Evolutionary conservation across 2,329 filamentous ascomycete genomes (phyloP).

Genomic region (Parascedosporium putredinis): DNA sequence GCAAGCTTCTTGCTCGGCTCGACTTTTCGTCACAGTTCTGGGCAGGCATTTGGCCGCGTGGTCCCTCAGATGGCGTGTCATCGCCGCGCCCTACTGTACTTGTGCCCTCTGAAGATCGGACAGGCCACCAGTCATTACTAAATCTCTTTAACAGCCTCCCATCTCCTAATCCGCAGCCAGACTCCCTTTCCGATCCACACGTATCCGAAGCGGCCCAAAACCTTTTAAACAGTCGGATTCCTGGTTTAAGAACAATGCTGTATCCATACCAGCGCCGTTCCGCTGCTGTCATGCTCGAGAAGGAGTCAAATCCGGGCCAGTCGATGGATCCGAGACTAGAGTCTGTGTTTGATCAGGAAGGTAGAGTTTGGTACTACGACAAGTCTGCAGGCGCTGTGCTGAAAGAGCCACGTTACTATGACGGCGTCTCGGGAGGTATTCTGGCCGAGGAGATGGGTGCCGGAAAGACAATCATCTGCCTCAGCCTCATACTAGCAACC

Average conservation of each 20-base stretch:
- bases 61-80: not conserved
- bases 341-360: conserved; percentile 47
- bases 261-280: conserved; percentile 75
- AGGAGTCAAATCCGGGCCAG: conserved; percentile 55
- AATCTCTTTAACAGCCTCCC: conserved; percentile 64
- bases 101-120: not conserved
- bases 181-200: conserved; percentile 36
- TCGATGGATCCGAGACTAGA: conserved; percentile 66
- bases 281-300: conserved; percentile 73
- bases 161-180: conserved; percentile 51
- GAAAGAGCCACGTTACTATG: conserved; percentile 60
- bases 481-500: conserved; percentile 68
- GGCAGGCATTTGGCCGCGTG: conserved; percentile 18
- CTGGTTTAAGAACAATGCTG: conserved; percentile 53
- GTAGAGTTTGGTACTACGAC: conserved; percentile 59
- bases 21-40: conserved; percentile 47
- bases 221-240: conserved; percentile 41
- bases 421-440: conserved; percentile 65
- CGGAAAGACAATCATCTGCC: conserved; percentile 82
- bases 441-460: conserved; percentile 71
- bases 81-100: not conserved
- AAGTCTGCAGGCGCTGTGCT: conserved; percentile 51
- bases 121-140: conserved; percentile 31
- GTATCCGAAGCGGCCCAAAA: conserved; percentile 42
- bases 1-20: conserved; percentile 37